Evolutionary conservation across 495 filamentous ascomycete species (phyloP).

Genomic region (Neurospora tetraspora): DNA sequence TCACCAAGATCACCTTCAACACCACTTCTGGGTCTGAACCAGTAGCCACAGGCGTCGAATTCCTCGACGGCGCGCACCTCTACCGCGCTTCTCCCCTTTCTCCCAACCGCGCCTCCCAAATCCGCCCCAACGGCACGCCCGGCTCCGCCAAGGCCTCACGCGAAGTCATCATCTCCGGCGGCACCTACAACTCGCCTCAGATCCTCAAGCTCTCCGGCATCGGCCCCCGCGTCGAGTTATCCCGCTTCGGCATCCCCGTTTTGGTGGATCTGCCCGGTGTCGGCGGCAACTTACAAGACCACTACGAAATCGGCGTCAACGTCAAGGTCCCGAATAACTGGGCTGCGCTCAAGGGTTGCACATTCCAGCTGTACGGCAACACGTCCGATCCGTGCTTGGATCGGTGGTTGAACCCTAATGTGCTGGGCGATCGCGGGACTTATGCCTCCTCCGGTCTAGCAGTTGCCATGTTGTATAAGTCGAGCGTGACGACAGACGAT

Average conservation of each 20-base stretch:
- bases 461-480: constrained; percentile 37
- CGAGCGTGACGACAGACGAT: constrained; percentile 24
- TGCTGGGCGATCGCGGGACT: constrained; percentile 32
- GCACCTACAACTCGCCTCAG: constrained; percentile 52
- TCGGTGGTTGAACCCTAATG: constrained; percentile 26
- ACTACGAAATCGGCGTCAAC: constrained; percentile 45
- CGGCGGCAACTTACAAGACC: constrained; percentile 58
- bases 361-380: constrained; percentile 27
- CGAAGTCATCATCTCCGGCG: constrained; percentile 56
- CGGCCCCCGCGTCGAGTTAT: constrained; percentile 41
- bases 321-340: constrained; percentile 35
- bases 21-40: constrained; percentile 24
- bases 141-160: constrained; percentile 39
- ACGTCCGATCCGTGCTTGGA: constrained; percentile 40
- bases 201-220: constrained; percentile 56
- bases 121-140: constrained; percentile 20
- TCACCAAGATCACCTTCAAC: constrained; percentile 50
- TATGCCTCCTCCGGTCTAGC: constrained; percentile 43
- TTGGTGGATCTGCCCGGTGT: constrained; percentile 49
- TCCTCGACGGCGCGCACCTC: constrained; percentile 47
- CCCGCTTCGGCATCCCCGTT: constrained; percentile 37
- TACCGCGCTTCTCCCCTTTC: constrained; percentile 47
- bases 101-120: neutral
- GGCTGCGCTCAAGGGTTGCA: constrained; percentile 36
- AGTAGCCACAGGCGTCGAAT: constrained; percentile 52